Conservation (phyloP, 2,329 filamentous ascomycete genomes). For the Rhytidhysteron rufulum region DNA sequence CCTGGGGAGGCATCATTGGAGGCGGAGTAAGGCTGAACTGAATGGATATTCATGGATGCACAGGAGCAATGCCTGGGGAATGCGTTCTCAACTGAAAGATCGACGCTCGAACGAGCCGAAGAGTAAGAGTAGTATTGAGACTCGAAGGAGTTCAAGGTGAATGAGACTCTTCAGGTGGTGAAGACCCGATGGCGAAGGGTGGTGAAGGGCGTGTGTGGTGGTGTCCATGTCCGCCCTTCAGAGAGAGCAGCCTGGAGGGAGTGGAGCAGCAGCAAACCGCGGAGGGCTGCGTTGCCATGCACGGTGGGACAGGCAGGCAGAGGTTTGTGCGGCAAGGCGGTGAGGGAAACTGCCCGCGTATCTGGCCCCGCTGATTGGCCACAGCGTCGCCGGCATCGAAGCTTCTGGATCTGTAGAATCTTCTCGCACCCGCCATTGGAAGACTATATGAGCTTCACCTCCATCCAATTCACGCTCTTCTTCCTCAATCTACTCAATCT, state of each 20-base stretch:
- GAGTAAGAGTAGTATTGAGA: neutral
- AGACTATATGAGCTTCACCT: neutral
- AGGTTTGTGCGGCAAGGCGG: neutral
- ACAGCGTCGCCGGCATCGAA: neutral
- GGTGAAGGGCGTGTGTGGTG: neutral
- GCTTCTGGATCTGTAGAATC: too few relatives aligned
- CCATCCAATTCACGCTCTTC: neutral
- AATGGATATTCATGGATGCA: too few relatives aligned
- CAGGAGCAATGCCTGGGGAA: too few relatives aligned
- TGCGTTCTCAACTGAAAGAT: too few relatives aligned
- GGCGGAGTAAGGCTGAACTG: neutral
- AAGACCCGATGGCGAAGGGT: neutral
- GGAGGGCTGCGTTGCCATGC: neutral
- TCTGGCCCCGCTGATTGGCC: neutral
- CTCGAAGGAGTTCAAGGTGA: too few relatives aligned
- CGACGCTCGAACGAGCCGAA: neutral
- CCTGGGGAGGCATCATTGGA: neutral
- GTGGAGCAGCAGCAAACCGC: too few relatives aligned
- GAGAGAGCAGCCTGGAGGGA: too few relatives aligned
- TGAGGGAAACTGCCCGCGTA: neutral
- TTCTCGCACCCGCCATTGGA: neutral
- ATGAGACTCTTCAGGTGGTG: too few relatives aligned
- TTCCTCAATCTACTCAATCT: constrained; percentile 12
- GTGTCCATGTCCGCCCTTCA: too few relatives aligned
- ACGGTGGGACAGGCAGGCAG: too few relatives aligned